Base-by-base conservation (phyloP, 2,329 filamentous ascomycete genomes). In the Cladosporium oxysporum region DNA sequence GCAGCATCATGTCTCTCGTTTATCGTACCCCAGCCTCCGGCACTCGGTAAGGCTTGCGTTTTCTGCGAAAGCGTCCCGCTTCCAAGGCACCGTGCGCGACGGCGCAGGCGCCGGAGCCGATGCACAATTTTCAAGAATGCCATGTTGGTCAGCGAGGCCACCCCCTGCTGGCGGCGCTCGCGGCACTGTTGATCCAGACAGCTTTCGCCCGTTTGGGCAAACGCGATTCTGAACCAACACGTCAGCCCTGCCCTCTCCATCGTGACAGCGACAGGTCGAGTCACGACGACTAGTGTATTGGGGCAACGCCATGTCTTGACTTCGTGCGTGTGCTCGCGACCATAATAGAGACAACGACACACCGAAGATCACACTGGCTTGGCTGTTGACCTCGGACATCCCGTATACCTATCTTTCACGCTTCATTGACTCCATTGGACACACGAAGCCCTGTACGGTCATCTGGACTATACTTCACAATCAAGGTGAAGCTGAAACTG, bases 81-180 rank as follows among this genome's bases (percentile, higher is more conserved):
- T 18, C 6, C 0, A 8, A 21, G 3, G 29, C 29, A 18, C 52
- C 55, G 55, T 58, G 55, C n/a, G 3, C 21, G 11, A 8, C 55
- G 55, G 55, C 33, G 55, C 33, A 23, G n/a, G 55, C 55, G 31
- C 55, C 55, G 55, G 41, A 16, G 33, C 55, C 55, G 55, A 58
- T 41, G 52, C 14, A 29, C 1, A 53, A 53, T n/a, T 16, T 16
- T 3, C 23, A 5, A 55, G 52, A 55, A 33, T 55, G 52, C 52
- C 52, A 55, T 55, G 26, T 53, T 29, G 14, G 50, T 16, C 28
- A 4, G 49, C 26, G 26, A 53, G 49, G 23, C 49, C 8, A 18
- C 6, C 16, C 33, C 37, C 18, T 44, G 37, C 37, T 44, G 23
- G 23, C 23, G 23, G 23, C 23, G 23, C 23, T 26, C 23, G 23